Base-by-base conservation (phyloP, 2,329 filamentous ascomycete species). In the Diaporthe citri region DNA sequence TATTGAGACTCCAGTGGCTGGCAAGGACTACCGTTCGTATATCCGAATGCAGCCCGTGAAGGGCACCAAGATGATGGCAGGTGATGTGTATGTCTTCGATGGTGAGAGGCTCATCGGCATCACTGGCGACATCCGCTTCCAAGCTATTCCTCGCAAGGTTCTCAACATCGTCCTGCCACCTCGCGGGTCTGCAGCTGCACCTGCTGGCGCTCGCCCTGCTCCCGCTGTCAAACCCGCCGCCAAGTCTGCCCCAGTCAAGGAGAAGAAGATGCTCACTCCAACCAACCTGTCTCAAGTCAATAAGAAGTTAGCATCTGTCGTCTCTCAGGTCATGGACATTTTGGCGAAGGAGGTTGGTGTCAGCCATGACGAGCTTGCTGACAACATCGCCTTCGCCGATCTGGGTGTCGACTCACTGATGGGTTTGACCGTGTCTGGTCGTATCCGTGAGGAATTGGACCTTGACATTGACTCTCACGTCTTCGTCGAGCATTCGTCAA, bases 111-210 rank as follows among this genome's bases (percentile, higher is more conserved):
- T 89, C 51, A 86, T 89, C 56, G 88, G 86, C 56, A 80, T 89
- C 12, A 80, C 83, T 46, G 84, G 87, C 70, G 90, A 92, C 67
- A 87, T 93, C 78, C 91, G 91, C 83, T 93, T 94, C 86, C 89
- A 91, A 81, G 87, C 90, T 78, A 92, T 93, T 72, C 91, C 92
- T 48, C 91, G 92, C 79, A 89, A 90, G 79, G 86, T 92, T 34
- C 86, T 94, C 76, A 92, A 93, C 85, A 88, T 91, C 78, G 89
- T 94, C 82, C 84, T 94, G 76, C 92, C 92, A 72, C 91, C 91
- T 2, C 86, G 87, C 39, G 89, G 89, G 62, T 82, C 84, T 31
- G 82, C 84, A 55, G 81, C 82, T 43, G 82, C 84, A 56, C 81
- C 82, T 43, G 79, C 81, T 4, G 79, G 82, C 13, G 74, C 82